Percentiles rank a stretch among this genome's conserved stretches.
These are phyloP conservation scores for Hypoxylon crocopeplum DNA, from an alignment of 495 filamentous ascomycete genomes.

Conservation along the genomic window DNA sequence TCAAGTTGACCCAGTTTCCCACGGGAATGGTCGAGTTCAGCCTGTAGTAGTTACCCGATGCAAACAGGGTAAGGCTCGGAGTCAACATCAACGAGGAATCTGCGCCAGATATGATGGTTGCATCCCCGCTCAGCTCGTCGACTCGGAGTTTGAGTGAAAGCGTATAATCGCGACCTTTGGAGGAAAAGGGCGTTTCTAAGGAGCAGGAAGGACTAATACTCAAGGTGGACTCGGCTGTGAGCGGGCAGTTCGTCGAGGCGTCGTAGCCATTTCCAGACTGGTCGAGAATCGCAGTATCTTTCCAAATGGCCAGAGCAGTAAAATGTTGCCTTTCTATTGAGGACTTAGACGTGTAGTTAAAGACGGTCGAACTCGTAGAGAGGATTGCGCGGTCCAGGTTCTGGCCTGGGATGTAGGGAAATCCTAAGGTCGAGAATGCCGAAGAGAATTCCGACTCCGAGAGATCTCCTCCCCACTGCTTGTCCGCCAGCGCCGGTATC, in stretches of 20 bases:
- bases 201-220: slow-evolving; percentile 42
- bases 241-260: slow-evolving; percentile 44
- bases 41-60: slow-evolving; percentile 53
- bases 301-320: neutral
- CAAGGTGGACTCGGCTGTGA: slow-evolving; percentile 35
- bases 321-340: neutral
- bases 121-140: slow-evolving; percentile 34
- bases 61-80: slow-evolving; percentile 53
- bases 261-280: slow-evolving; percentile 55
- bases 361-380: slow-evolving; percentile 47
- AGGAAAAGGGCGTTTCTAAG: slow-evolving; percentile 50
- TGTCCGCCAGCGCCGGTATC: slow-evolving; percentile 59
- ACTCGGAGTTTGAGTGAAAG: slow-evolving; percentile 51
- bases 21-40: slow-evolving; percentile 53
- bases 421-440: slow-evolving; percentile 48
- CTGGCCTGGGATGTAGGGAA: slow-evolving; percentile 50
- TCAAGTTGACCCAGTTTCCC: slow-evolving; percentile 49
- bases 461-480: slow-evolving; percentile 61
- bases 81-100: slow-evolving; percentile 55
- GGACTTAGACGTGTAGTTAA: slow-evolving; percentile 47
- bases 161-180: slow-evolving; percentile 59
- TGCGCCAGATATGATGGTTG: slow-evolving; percentile 48
- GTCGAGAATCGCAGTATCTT: slow-evolving; percentile 39
- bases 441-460: slow-evolving; percentile 46
- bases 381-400: slow-evolving; percentile 54